Conservation (phyloP, 306 rosid genomes). For the Canavalia ensiformis region DNA sequence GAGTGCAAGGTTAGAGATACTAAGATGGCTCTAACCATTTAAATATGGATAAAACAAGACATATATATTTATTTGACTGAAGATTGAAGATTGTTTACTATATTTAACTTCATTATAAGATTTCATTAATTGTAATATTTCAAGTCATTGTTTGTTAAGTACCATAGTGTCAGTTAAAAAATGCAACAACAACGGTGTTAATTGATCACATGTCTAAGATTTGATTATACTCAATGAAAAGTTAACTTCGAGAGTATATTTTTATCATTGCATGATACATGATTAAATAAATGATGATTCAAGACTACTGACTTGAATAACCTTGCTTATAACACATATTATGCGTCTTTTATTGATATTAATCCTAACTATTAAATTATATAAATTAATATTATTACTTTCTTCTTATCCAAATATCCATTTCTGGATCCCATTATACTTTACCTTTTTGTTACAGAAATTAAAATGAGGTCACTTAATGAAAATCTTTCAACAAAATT, state of each 20-base stretch:
- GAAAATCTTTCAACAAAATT: no score
- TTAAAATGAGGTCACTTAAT: no score
- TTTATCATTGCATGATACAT: not conserved
- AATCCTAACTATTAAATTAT: no score
- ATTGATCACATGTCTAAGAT: not conserved
- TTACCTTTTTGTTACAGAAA: no score
- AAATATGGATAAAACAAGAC: not conserved
- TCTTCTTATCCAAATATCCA: no score
- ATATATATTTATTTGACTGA: slow-evolving; percentile 22
- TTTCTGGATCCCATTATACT: no score
- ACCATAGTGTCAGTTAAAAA: not conserved
- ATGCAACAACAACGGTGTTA: not conserved
- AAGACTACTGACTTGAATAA: not conserved
- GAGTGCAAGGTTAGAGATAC: slow-evolving; percentile 30
- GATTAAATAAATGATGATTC: not conserved
- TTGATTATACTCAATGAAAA: not conserved
- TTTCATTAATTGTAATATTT: slow-evolving; percentile 30
- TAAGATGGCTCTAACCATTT: slow-evolving; percentile 43
- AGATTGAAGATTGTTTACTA: slow-evolving; percentile 39
- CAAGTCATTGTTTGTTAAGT: slow-evolving; percentile 32
- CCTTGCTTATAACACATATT: no score
- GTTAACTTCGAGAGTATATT: not conserved
- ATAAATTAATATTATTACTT: no score
- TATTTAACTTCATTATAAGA: slow-evolving; percentile 23
- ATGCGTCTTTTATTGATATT: no score